Conservation (phyloP, 495 filamentous ascomycete genomes). For the Symbiotaphrina buchneri region DNA sequence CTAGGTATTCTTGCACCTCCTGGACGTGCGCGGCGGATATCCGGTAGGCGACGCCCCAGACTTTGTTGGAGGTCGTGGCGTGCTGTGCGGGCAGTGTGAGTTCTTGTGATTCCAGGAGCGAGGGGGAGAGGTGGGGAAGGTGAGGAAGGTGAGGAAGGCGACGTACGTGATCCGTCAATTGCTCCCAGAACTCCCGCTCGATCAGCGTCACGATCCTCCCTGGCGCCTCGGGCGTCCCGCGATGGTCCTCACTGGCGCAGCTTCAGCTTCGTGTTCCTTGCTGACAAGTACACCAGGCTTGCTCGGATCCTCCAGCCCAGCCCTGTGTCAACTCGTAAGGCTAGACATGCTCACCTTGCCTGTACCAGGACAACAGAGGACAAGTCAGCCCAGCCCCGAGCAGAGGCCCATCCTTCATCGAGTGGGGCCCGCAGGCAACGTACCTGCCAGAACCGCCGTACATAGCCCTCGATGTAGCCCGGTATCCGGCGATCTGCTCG, state of each 20-base stretch:
- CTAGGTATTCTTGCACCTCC: conserved; percentile 76
- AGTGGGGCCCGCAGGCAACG: conserved; percentile 10
- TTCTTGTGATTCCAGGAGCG: neutral
- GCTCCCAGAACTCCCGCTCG: conserved; percentile 56
- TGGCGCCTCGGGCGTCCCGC: conserved; percentile 68
- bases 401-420: neutral
- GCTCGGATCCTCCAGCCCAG: conserved; percentile 2
- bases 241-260: conserved; percentile 59
- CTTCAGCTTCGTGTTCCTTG: neutral
- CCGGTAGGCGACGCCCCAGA: conserved; percentile 89
- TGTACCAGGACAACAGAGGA: conserved; percentile 8
- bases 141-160: conserved; percentile 5
- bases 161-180: conserved; percentile 39
- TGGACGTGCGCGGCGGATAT: conserved; percentile 49
- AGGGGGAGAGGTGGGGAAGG: neutral
- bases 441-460: conserved; percentile 96
- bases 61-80: conserved; percentile 31
- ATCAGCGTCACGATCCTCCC: conserved; percentile 91
- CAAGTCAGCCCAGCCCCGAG: conserved; percentile 4
- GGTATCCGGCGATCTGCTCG: conserved; percentile 56
- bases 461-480: conserved; percentile 85
- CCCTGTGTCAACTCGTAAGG: no score
- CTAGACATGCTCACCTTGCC: conserved; percentile 26
- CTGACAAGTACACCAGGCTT: no score
- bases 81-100: conserved; percentile 11